Percentiles rank a stretch among this genome's conserved stretches.
Conservation (phyloP, 805 yeast species). For the Yarrowia sp. region DNA sequence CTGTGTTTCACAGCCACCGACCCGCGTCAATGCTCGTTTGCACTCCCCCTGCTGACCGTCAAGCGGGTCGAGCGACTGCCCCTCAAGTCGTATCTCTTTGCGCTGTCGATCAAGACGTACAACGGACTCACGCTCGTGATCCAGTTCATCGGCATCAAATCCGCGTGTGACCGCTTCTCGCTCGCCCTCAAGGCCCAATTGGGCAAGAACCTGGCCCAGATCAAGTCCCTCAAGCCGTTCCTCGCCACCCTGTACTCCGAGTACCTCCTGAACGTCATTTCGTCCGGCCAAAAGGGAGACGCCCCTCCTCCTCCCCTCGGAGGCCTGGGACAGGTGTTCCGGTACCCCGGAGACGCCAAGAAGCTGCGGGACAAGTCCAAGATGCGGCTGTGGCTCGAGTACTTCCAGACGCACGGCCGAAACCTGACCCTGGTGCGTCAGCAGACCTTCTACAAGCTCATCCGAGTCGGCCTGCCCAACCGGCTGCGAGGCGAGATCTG, state of each 20-base stretch:
- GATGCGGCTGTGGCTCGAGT: constrained; percentile 92
- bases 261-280: constrained; percentile 61
- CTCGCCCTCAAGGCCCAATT: constrained; percentile 66
- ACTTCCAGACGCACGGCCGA: constrained; percentile 82
- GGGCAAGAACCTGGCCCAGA: constrained; percentile 66
- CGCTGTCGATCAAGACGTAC: constrained; percentile 72
- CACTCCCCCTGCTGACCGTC: constrained; percentile 75
- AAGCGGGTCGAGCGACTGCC: constrained; percentile 88
- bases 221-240: constrained; percentile 66
- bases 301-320: constrained; percentile 63
- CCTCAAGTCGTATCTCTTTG: constrained; percentile 74
- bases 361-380: constrained; percentile 81
- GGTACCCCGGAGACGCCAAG: constrained; percentile 88
- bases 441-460: constrained; percentile 77
- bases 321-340: constrained; percentile 84
- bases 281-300: constrained; percentile 41
- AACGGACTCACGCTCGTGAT: constrained; percentile 68
- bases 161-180: constrained; percentile 83
- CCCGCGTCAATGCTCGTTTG: constrained; percentile 68
- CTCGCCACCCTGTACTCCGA: constrained; percentile 83
- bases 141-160: constrained; percentile 78
- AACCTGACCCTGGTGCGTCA: constrained; percentile 77
- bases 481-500: constrained; percentile 93
- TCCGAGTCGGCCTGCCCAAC: constrained; percentile 94
- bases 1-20: constrained; percentile 79